phyloP scores from a whole-genome alignment of 192 early-diverging fungal genomes.

The Linnemannia schmuckeri region DNA sequence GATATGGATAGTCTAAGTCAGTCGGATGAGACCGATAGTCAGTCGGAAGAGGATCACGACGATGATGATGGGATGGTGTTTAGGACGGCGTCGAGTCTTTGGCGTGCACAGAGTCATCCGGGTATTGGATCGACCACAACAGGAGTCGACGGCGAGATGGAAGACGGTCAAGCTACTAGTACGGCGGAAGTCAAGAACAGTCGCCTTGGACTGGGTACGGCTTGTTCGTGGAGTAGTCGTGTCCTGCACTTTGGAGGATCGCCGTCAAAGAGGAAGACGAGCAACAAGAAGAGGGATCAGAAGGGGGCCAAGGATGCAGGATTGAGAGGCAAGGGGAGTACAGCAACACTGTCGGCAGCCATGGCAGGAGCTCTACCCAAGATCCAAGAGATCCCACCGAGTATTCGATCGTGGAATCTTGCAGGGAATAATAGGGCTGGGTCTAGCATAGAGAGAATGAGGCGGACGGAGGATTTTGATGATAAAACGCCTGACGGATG shows the following conservation, averaged over 20 bases:
- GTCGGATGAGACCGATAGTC: not conserved
- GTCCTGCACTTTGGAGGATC: not conserved
- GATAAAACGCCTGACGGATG: not conserved
- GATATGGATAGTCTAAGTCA: not conserved
- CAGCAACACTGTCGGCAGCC: not conserved
- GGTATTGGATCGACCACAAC: not conserved
- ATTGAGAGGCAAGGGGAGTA: not conserved
- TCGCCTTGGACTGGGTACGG: not conserved
- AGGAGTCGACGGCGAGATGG: not conserved
- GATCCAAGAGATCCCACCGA: not conserved
- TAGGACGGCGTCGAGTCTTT: not conserved
- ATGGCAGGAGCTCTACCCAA: not conserved
- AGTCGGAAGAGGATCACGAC: not conserved
- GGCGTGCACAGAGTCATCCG: not conserved
- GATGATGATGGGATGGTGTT: not conserved
- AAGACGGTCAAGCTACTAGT: not conserved
- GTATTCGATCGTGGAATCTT: not conserved
- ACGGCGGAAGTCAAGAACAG: not conserved
- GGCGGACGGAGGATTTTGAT: not conserved
- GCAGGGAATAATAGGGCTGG: not conserved
- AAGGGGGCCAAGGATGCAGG: not conserved
- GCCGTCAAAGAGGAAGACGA: not conserved
- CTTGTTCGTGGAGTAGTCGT: not conserved
- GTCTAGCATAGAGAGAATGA: not conserved
- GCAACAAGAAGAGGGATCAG: not conserved